Base-by-base conservation (phyloP, 192 early-diverging fungal species). In the Cetraspora pellucida region DNA sequence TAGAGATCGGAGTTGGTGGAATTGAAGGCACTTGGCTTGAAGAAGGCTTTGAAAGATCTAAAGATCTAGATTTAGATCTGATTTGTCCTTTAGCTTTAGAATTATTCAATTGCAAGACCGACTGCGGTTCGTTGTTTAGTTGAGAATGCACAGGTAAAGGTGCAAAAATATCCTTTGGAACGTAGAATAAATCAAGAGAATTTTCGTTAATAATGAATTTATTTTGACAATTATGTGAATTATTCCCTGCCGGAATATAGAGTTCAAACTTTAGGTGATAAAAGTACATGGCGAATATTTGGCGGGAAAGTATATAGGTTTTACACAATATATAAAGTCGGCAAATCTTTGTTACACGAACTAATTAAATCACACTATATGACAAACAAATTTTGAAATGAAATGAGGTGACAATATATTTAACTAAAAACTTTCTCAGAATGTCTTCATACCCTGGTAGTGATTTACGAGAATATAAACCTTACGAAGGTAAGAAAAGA, bases 221-320 rank as follows among this genome's bases (percentile, higher is more conserved):
- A 45, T 58, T 73, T 73, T 16, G 19, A 58, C 11, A n/a, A 37
- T 14, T 44, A 37, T 11, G 31, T 31, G 19, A 65, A 65, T 44
- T n/a, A 45, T 43, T 28, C 10, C 5, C 21, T 28, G 55, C 19
- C 31, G 58, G 72, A 45, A 58, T 16, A 44, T 74, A 74, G 3
- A 74, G 45, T 28, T 74, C 72, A 61, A 74, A 74, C 37, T 74
- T 74, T 74, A 74, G 61, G 27, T 74, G 72, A 74, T 74, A 74
- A 74, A 46, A 63, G 45, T 61, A 74, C 72, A 74, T 74, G 37
- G 37, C 43, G 19, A 28, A 65, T 43, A 37, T 37, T 37, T 37
- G 0, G 37, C 0, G 0, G 37, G 37, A 1, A 37, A 37, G n/a
- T n/a, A n/a, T n/a, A n/a, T n/a, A 37, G 1, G 37, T 0, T 37